A percentile compares a stretch with the other conserved stretches of the same genome.
Conservation (phyloP, 495 filamentous ascomycete genomes). For the Antarctomyces pellizariae region DNA sequence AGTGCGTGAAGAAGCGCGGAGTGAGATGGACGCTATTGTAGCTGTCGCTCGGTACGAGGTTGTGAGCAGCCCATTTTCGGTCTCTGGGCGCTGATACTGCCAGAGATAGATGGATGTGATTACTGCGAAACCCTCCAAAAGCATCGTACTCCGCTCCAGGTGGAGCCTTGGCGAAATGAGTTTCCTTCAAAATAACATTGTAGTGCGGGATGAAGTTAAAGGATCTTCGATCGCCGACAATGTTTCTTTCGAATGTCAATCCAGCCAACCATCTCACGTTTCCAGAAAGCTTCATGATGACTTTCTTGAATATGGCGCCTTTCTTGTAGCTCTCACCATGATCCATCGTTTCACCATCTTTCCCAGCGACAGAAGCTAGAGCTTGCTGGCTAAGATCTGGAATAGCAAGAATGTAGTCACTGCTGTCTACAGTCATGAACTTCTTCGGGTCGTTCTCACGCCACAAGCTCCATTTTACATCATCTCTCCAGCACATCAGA, state of each 20-base stretch:
- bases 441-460: conserved; percentile 63
- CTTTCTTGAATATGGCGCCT: conserved; percentile 76
- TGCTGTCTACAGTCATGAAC: conserved; percentile 89
- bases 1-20: conserved; percentile 92
- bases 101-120: conserved; percentile 86
- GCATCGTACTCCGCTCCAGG: conserved; percentile 55
- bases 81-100: conserved; percentile 65
- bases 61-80: conserved; percentile 55
- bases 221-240: conserved; percentile 33
- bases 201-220: conserved; percentile 88
- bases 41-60: conserved; percentile 48
- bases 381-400: conserved; percentile 84
- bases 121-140: conserved; percentile 77
- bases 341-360: conserved; percentile 36
- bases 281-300: conserved; percentile 92
- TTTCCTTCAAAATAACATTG: conserved; percentile 64
- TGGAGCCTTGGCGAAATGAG: conserved; percentile 38
- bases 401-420: conserved; percentile 79
- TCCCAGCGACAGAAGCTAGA: conserved; percentile 32
- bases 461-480: conserved; percentile 69
- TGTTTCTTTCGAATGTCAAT: conserved; percentile 71
- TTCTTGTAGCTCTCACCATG: conserved; percentile 44
- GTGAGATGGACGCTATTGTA: conserved; percentile 90
- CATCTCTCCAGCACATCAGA: conserved; percentile 89
- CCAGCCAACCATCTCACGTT: conserved; percentile 81